These are phyloP conservation scores for Beauveria rudraprayagi DNA, from an alignment of 2,329 filamentous ascomycete species.

Conservation along the genomic window DNA sequence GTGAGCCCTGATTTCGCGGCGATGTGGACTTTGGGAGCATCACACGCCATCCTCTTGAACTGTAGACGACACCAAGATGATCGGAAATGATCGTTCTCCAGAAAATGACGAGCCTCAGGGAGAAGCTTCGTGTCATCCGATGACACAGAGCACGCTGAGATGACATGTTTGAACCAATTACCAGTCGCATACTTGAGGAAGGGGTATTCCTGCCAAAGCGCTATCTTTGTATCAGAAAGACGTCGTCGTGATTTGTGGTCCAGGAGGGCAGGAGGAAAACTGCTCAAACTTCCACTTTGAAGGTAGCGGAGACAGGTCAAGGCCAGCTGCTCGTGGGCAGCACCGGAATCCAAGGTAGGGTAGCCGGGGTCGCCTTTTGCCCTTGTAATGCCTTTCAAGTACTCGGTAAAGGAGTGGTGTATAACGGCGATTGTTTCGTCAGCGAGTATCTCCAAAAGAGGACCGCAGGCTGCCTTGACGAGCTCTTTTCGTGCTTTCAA, in stretches of 20 bases:
- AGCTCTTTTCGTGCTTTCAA: slow-evolving; percentile 27
- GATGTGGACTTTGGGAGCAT: not conserved
- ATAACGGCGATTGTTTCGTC: slow-evolving; percentile 38
- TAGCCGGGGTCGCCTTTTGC: slow-evolving; percentile 10
- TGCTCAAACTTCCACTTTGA: not conserved
- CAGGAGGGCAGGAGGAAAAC: not conserved
- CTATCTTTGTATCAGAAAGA: not conserved
- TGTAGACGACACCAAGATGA: slow-evolving; percentile 16
- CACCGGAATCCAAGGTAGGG: slow-evolving; percentile 8
- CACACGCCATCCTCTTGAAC: not conserved
- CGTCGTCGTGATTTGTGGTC: not conserved
- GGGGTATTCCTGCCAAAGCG: slow-evolving; percentile 15
- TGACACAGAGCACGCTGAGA: not conserved
- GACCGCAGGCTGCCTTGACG: slow-evolving; percentile 32
- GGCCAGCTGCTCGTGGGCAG: not conserved
- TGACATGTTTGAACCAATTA: slow-evolving; percentile 24
- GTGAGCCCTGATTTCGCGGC: not conserved
- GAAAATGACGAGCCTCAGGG: not conserved
- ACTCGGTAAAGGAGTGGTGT: slow-evolving; percentile 43
- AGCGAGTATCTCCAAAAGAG: slow-evolving; percentile 35
- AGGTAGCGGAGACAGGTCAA: not conserved
- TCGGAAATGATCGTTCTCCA: not conserved
- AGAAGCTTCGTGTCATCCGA: not conserved
- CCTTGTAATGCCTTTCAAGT: slow-evolving; percentile 23
- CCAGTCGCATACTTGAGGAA: slow-evolving; percentile 23